Evolutionary conservation across 2,329 filamentous ascomycete species (phyloP).

Genomic region (Penicillium sp.): DNA sequence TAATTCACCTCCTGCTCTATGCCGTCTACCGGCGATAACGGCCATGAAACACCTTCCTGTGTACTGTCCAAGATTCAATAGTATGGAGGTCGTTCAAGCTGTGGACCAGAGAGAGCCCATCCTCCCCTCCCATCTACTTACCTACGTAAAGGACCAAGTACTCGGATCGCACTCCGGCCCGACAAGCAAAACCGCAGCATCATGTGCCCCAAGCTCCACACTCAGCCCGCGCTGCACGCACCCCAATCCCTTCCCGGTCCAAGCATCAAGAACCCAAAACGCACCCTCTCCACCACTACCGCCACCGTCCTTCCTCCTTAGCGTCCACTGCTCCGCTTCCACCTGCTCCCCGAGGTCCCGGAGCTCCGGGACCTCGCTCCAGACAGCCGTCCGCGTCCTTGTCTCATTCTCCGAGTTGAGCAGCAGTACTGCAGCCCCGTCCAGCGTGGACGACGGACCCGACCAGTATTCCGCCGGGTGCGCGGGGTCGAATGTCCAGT

Average conservation of each 20-base stretch:
- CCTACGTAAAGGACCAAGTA: too few species aligned
- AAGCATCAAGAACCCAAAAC: constrained; percentile 35
- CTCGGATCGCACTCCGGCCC: too few species aligned
- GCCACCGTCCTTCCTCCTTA: not conserved
- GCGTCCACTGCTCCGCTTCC: too few species aligned
- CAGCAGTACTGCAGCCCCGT: constrained; percentile 39
- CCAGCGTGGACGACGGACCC: constrained; percentile 33
- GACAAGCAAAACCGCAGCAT: constrained; percentile 37
- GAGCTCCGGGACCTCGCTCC: constrained; percentile 39
- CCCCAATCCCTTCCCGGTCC: constrained; percentile 36
- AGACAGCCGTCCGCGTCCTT: constrained; percentile 32
- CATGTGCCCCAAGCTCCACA: constrained; percentile 33
- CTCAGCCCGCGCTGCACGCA: constrained; percentile 34
- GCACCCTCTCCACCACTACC: constrained; percentile 6
- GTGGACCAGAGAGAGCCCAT: too few species aligned
- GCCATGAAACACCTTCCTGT: too few species aligned
- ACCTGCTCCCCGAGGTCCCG: not conserved
- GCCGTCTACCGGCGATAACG: too few species aligned
- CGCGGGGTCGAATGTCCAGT: constrained; percentile 39
- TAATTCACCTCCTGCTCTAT: too few species aligned
- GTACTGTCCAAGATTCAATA: too few species aligned
- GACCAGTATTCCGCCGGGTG: constrained; percentile 46
- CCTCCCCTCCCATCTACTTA: too few species aligned
- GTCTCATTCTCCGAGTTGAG: constrained; percentile 34
- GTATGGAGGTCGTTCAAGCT: too few species aligned